Conservation (phyloP, 179 eudicot species). For the Patellifolia procumbens region DNA sequence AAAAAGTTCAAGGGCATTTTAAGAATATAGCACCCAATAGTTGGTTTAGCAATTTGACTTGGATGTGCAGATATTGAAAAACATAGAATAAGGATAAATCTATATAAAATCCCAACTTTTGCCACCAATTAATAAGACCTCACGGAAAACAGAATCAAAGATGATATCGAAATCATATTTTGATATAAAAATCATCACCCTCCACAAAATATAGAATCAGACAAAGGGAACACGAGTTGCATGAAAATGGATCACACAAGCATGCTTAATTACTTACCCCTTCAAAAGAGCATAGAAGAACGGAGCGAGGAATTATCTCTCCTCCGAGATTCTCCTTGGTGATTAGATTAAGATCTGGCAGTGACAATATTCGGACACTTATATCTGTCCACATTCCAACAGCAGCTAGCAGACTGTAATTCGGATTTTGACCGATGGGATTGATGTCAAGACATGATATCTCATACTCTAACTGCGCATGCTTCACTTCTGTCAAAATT, state of each 20-base stretch:
- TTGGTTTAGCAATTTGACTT: too few species aligned
- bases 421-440: slow-evolving; percentile 81
- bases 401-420: slow-evolving; percentile 86
- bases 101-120: too few species aligned
- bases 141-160: not conserved
- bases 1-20: too few species aligned
- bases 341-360: slow-evolving; percentile 84
- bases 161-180: not conserved
- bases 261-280: slow-evolving; percentile 60
- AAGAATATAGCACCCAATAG: too few species aligned
- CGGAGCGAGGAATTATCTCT: slow-evolving; percentile 98
- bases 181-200: not conserved
- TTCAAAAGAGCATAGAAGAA: slow-evolving; percentile 92
- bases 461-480: slow-evolving; percentile 83
- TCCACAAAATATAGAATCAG: not conserved
- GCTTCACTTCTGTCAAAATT: slow-evolving; percentile 60
- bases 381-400: slow-evolving; percentile 99
- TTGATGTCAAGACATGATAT: slow-evolving; percentile 95
- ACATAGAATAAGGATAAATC: too few species aligned
- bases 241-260: not conserved
- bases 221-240: not conserved
- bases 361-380: slow-evolving; percentile 78
- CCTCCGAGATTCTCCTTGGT: slow-evolving; percentile 93
- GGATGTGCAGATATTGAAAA: too few species aligned
- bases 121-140: too few species aligned